Percentiles rank a stretch among this genome's conserved stretches.
Conservation (phyloP, 2,329 filamentous ascomycete species). For the Penicillium sp. region DNA sequence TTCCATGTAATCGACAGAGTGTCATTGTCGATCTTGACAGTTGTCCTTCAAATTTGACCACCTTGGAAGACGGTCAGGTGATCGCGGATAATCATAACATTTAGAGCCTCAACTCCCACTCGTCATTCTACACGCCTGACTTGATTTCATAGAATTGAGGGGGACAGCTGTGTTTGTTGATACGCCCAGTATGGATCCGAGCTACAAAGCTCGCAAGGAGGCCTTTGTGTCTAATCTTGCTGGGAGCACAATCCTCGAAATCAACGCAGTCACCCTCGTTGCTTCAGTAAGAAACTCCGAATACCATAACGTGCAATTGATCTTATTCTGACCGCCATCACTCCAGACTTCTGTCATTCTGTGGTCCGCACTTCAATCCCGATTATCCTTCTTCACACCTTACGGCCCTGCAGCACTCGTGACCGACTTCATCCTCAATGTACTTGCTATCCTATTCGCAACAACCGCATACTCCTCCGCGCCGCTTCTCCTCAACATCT, state of each 20-base stretch:
- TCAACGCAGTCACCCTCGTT: constrained; percentile 79
- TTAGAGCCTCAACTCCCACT: constrained; percentile 5
- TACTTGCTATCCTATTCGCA: constrained; percentile 74
- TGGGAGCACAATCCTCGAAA: constrained; percentile 77
- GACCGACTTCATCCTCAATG: constrained; percentile 84
- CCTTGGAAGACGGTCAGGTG: constrained; percentile 4
- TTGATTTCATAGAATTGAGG: background rate
- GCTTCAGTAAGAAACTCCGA: constrained; percentile 63
- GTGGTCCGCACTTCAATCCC: constrained; percentile 84
- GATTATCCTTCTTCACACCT: constrained; percentile 76
- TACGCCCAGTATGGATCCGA: constrained; percentile 39
- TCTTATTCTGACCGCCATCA: background rate
- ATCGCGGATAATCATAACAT: constrained; percentile 1
- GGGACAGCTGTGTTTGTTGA: background rate
- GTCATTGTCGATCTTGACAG: constrained; percentile 11
- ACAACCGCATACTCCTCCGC: constrained; percentile 77
- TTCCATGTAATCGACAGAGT: constrained; percentile 1
- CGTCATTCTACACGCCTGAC: background rate
- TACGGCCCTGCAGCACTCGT: constrained; percentile 65
- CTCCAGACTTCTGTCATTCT: constrained; percentile 71
- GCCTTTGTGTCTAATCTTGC: constrained; percentile 90
- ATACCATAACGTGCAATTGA: background rate
- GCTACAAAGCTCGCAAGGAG: constrained; percentile 90
- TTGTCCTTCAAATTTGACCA: background rate
- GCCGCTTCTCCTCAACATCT: constrained; percentile 68